phyloP scores from a whole-genome alignment of 2,329 filamentous ascomycete species.

The Monosporascus sp. region DNA sequence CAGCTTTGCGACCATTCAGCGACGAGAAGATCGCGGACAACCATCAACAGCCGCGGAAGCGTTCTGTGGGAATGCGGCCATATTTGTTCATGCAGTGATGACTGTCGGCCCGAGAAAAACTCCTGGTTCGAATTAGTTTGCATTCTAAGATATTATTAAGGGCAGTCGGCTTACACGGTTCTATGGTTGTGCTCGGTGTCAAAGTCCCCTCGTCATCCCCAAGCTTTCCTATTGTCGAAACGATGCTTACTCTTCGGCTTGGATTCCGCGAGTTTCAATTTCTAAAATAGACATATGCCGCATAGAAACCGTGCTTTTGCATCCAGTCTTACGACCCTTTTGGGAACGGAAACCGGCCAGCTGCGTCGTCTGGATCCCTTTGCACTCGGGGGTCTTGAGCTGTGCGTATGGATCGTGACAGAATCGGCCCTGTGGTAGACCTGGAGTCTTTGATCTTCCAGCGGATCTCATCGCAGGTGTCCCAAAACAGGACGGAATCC shows the following conservation, averaged over 20 bases:
- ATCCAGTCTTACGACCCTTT: slow-evolving; percentile 41
- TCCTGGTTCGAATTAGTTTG: neutral
- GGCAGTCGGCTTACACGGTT: slow-evolving; percentile 2
- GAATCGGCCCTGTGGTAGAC: slow-evolving; percentile 45
- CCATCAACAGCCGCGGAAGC: neutral
- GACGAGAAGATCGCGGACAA: too few relatives aligned
- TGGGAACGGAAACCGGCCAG: slow-evolving; percentile 45
- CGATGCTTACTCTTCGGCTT: slow-evolving; percentile 49
- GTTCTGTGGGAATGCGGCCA: neutral
- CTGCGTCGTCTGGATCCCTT: slow-evolving; percentile 29
- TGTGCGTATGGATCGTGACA: slow-evolving; percentile 33
- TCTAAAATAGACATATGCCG: slow-evolving; percentile 54
- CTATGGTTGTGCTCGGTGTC: slow-evolving; percentile 2
- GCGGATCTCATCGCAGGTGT: slow-evolving; percentile 53
- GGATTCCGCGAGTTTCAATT: slow-evolving; percentile 43
- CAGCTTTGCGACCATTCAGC: too few relatives aligned
- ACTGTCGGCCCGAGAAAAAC: neutral
- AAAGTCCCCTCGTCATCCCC: slow-evolving; percentile 3
- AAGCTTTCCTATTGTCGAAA: slow-evolving; percentile 39
- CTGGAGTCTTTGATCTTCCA: slow-evolving; percentile 44
- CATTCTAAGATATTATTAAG: neutral
- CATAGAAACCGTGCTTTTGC: slow-evolving; percentile 42
- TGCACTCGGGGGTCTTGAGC: slow-evolving; percentile 26
- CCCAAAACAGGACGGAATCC: slow-evolving; percentile 44
- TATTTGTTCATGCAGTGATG: neutral